Base-by-base conservation (phyloP, 176 grass and related monocot species). In the Tuctoria greenei region DNA sequence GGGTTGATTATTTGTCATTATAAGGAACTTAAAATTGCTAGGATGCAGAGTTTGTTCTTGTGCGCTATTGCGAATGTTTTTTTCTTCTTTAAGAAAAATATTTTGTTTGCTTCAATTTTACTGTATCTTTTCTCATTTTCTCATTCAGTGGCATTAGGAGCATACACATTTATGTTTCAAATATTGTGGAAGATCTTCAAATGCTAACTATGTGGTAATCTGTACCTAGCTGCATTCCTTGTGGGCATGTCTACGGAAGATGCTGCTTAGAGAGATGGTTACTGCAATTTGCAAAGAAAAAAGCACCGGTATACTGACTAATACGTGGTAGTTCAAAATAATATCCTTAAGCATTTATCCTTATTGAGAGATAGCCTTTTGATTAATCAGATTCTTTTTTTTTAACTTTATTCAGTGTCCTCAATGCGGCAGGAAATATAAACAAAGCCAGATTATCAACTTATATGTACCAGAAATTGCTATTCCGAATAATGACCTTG, bases 211-310 rank as follows among this genome's bases (percentile, higher is more conserved):
- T 71, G 41, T 71, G 15, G 58, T 67, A 62, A 34, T 38, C 15
- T 39, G 67, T 35, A 62, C 84, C 63, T 78, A 98, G 95, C 64
- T 98, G 91, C 86, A 90, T 98, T 88, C 95, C 95, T 61, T 98
- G 95, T 77, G 95, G 95, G 27, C 95, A 98, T 88, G 84, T 98
- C 24, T 98, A 94, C 49, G 95, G 95, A 24, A 94, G 91, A 88
- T 92, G 72, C 58, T 98, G 95, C 82, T 72, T 94, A 78, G 95
- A 98, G 66, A 86, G 34, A 75, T 98, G 91, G 91, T 41, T 94
- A 77, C 31, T 52, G 16, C 89, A 94, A 46, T 82, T 41, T 55
- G 72, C 79, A 60, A 98, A 90, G 52, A 94, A 84, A 84, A 73
- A 61, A 56, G 95, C 86, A 57, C 91, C 90, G 81, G 95, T 98